Base-by-base conservation (phyloP, 2,329 filamentous ascomycete genomes). In the Penicillium sp. region DNA sequence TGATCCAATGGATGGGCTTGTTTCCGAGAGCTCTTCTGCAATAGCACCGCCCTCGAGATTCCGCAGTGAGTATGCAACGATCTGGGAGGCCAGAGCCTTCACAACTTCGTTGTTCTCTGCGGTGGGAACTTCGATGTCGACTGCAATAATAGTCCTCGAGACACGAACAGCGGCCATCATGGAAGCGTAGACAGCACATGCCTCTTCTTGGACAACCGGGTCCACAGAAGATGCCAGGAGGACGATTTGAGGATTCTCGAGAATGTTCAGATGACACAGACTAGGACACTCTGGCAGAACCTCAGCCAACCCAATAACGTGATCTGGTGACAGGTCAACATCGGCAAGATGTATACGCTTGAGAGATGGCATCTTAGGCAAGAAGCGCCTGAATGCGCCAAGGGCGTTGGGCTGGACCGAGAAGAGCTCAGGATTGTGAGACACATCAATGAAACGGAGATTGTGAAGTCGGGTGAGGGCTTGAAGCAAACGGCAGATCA, bases 131-230 rank as follows among this genome's bases (percentile, higher is more conserved):
- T 97, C 92, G 52, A 97, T 89, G 67, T 97, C 94, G 53, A 99
- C 82, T 52, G 90, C 92, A 27, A 97, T 85, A 28, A 99, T 81
- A 13, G 87, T 89, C 45, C 84, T 82, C 1, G 91, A 96, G 0
- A 96, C 82, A 47, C 92, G 85, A 1, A 90, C 87, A 0, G 92
- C 92, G 5, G 91, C 89, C 75, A 96, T 87, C 18, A 97, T 79
- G 2, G 92, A 96, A 1, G 94, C 91, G 68, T 95, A 97, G 6
- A 97, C 74, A 1, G 94, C 94, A 63, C 90, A 96, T 0, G 94
- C 92, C 72, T 97, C 92, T 72, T 97, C 92, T 69, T 96, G 90
- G 1, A 80, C 81, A 50, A 85, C 85, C 62, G 94, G 90, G 5
- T 89, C 89, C 45, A 80, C 88, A 0, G 90, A 88, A 5, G 90